Conservation (phyloP, 78 protist genomes). For the Bodo saltans region DNA sequence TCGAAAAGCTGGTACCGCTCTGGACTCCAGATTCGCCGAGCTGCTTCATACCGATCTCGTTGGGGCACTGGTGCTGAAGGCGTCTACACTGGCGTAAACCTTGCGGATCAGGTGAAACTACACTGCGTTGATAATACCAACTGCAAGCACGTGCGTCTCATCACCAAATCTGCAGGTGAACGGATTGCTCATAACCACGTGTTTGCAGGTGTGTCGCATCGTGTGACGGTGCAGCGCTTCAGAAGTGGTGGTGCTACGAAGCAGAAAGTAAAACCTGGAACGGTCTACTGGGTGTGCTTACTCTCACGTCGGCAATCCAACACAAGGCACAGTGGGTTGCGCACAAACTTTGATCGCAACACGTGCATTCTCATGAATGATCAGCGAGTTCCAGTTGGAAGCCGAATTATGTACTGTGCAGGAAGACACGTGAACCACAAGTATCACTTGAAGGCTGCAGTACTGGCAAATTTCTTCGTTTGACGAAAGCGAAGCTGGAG, state of each 20-base stretch:
- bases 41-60: not conserved
- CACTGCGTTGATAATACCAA: not conserved
- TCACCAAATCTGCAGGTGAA: not conserved
- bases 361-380: not conserved
- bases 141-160: not conserved
- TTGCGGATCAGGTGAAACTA: not conserved
- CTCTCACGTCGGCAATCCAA: not conserved
- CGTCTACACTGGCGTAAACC: not conserved
- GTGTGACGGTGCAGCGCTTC: not conserved
- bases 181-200: not conserved
- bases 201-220: not conserved
- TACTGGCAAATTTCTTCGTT: not conserved
- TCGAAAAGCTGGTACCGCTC: not conserved
- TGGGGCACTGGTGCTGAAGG: not conserved
- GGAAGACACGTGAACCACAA: not conserved
- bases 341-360: not conserved
- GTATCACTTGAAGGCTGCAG: not conserved
- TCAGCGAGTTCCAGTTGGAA: not conserved
- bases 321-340: not conserved
- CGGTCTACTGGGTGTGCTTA: not conserved
- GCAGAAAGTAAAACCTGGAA: not conserved
- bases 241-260: not conserved
- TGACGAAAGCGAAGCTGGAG: not conserved
- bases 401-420: not conserved
- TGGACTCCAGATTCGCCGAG: not conserved